A percentile compares a stretch with the other conserved stretches of the same genome.
Evolutionary conservation across 2,329 filamentous ascomycete genomes (phyloP).

Genomic region (Talaromyces sp.): DNA sequence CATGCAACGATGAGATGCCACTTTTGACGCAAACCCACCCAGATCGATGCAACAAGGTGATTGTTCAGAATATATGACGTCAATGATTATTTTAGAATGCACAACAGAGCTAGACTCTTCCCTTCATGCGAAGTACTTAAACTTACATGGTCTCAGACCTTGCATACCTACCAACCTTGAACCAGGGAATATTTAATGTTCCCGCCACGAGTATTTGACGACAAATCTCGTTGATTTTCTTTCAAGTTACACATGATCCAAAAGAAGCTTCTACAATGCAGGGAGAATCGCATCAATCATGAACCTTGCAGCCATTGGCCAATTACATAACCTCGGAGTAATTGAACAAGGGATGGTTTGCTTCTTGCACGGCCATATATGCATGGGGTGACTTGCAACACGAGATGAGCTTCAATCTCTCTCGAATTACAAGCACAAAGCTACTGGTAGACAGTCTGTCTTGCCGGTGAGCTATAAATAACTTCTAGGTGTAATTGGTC

Average conservation of each 20-base stretch:
- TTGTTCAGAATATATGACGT: neutral
- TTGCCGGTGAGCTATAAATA: slow-evolving; percentile 1
- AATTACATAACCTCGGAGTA: neutral
- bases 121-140: slow-evolving; percentile 9
- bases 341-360: neutral
- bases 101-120: neutral
- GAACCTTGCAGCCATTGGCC: neutral
- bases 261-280: neutral
- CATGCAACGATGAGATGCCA: neutral
- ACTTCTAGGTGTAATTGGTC: neutral
- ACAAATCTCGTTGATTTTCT: neutral
- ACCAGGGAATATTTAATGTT: neutral
- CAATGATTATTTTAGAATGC: neutral
- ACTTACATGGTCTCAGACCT: neutral
- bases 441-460: neutral
- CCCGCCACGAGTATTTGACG: neutral
- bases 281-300: neutral
- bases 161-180: neutral
- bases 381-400: neutral
- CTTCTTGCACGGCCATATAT: neutral
- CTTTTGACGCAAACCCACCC: neutral
- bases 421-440: neutral
- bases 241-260: neutral
- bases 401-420: neutral
- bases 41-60: neutral